Evolutionary conservation across 371 early-diverging fungal genomes (phyloP), one percentile per base, ranked within the genome.

Genomic region (Blakeslea trispora): DNA sequence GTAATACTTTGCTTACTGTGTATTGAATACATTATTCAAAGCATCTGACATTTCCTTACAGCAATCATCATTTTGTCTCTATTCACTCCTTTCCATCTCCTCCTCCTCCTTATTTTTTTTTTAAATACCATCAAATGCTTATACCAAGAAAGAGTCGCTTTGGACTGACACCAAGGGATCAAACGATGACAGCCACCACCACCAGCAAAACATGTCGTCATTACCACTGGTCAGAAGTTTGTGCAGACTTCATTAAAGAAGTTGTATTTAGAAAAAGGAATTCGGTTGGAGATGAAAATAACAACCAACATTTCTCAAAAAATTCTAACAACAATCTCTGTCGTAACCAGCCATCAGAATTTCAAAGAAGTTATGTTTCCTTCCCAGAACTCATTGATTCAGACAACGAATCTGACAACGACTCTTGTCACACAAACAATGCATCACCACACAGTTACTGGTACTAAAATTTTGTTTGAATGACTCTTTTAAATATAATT

Each of bases 321-420:
- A 48, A 47, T 21, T 40, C 56, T 15, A 55, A 28, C 28, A 28
- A 7, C 28, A 28, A 55, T 32, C 41, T 55, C 3, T 55, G 56
- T 21, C 21, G 50, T 5, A 57, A 62, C 42, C 63, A 57, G 21
- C 24, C 48, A 49, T 64, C 64, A 43, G 64, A 64, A 51, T 64
- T 64, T 39, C 64, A 64, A 55, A 64, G 51, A 18, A 64, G 59
- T 22, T 64, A 64, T 51, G 44, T 64, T 17, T 64, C 64, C 3
- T 64, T 64, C 46, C 64, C 64, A 45, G 64, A 64, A 42, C 55
- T 64, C 39, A 55, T 32, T 43, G 64, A 58, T n/a, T 58, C 58
- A 14, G 45, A 45, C n/a, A 52, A 46, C 28, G 53, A 59, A 41
- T 37, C 51, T 19, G 53, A 52, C 31, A 39, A 24, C 21, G 47